Percentiles rank a stretch among this genome's conserved stretches.
phyloP scores from a whole-genome alignment of 2,329 filamentous ascomycete species.

The Atkinsonella hypoxylon region DNA sequence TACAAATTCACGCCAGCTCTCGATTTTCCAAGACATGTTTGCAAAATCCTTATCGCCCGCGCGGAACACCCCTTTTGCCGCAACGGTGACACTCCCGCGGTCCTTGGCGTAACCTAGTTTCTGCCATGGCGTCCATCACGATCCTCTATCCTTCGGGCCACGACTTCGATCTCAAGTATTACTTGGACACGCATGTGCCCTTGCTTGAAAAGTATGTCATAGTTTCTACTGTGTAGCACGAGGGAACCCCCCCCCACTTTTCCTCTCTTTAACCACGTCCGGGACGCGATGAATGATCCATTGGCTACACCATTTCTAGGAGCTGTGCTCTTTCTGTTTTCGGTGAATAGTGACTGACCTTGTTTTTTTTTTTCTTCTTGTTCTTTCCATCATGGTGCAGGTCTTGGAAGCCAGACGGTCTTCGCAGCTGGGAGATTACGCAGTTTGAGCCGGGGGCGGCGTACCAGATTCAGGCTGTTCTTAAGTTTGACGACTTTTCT shows the following conservation, averaged over 20 bases:
- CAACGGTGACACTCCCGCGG: too few relatives aligned
- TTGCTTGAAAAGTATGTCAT: conserved; percentile 11
- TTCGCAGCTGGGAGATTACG: conserved; percentile 13
- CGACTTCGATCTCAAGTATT: conserved; percentile 16
- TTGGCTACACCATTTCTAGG: neutral
- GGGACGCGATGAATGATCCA: neutral
- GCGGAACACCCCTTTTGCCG: too few relatives aligned
- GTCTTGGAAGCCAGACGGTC: conserved; percentile 10
- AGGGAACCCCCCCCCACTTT: conserved; percentile 1
- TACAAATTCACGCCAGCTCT: too few relatives aligned
- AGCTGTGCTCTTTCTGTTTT: neutral
- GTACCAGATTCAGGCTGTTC: conserved; percentile 14
- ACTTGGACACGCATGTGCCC: conserved; percentile 16
- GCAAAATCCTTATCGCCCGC: too few relatives aligned
- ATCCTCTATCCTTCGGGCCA: conserved; percentile 16
- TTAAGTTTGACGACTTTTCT: conserved; percentile 13
- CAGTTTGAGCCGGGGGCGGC: conserved; percentile 10
- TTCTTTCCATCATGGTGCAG: conserved; percentile 4
- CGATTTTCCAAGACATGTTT: too few relatives aligned
- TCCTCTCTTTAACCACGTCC: neutral
- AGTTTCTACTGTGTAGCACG: neutral
- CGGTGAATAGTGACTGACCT: neutral
- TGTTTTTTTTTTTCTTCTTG: neutral
- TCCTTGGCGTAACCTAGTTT: neutral
- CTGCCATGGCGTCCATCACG: conserved; percentile 13